A percentile compares a stretch with the other conserved stretches of the same genome.
phyloP scores from a whole-genome alignment of 495 filamentous ascomycete species.

The Penicillium canescens region DNA sequence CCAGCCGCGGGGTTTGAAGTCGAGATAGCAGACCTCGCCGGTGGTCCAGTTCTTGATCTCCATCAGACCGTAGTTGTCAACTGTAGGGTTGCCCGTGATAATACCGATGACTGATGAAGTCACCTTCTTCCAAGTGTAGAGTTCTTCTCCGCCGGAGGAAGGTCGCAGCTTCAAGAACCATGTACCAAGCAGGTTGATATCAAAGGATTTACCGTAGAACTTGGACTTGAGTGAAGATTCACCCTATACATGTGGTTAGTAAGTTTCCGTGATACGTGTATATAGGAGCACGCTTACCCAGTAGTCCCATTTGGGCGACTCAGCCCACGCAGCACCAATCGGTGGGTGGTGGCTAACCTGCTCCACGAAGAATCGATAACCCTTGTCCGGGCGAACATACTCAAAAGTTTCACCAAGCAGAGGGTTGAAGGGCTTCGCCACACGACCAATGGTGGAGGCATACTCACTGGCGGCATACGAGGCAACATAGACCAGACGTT shows the following conservation, averaged over 20 bases:
- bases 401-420: constrained; percentile 96
- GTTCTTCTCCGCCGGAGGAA: constrained; percentile 74
- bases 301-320: constrained; percentile 94
- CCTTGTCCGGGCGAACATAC: constrained; percentile 91
- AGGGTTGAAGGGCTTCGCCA: constrained; percentile 98
- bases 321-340: constrained; percentile 89
- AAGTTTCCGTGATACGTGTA: not conserved
- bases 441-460: constrained; percentile 92
- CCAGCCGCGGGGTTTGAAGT: constrained; percentile 97
- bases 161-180: constrained; percentile 94
- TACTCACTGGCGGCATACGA: constrained; percentile 96
- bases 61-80: constrained; percentile 99
- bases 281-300: constrained; percentile 52
- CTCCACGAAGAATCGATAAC: constrained; percentile 97
- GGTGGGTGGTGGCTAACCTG: constrained; percentile 98
- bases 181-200: constrained; percentile 93
- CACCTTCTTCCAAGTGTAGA: constrained; percentile 99
- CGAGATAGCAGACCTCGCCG: constrained; percentile 83
- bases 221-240: constrained; percentile 97
- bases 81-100: constrained; percentile 91
- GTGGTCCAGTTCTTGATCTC: constrained; percentile 97
- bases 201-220: constrained; percentile 96
- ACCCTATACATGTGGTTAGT: constrained; percentile 49
- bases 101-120: constrained; percentile 97
- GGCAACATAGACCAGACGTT: constrained; percentile 94